phyloP scores from a whole-genome alignment of 1,284 basidiomycete genomes.

The Trichosporon coremiiforme region DNA sequence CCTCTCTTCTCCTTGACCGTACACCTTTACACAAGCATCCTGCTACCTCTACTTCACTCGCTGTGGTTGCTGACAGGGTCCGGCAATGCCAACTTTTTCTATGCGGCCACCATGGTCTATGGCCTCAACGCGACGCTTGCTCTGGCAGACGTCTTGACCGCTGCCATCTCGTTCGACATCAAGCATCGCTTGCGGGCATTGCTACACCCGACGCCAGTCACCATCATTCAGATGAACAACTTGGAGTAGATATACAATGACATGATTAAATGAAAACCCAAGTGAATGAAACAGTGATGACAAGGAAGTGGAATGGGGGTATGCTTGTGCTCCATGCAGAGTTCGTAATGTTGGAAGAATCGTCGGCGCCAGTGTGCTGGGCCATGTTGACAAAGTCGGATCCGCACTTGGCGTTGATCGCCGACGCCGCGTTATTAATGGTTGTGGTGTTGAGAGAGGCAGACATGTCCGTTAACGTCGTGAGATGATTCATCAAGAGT shows the following conservation, averaged over 20 bases:
- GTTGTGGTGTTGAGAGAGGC: constrained; percentile 46
- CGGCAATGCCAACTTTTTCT: constrained; percentile 98
- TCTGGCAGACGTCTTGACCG: constrained; percentile 77
- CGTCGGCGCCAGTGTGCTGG: constrained; percentile 3
- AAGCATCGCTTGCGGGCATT: constrained; percentile 13
- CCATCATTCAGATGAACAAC: too few relatives aligned
- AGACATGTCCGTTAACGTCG: constrained; percentile 33
- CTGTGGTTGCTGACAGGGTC: constrained; percentile 90
- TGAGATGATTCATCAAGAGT: constrained; percentile 45
- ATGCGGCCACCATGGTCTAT: constrained; percentile 91
- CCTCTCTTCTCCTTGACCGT: constrained; percentile 82
- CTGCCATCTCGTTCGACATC: constrained; percentile 43
- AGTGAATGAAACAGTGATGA: constrained; percentile 6
- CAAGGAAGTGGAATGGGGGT: neutral
- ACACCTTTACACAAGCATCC: constrained; percentile 78
- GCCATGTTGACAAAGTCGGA: constrained; percentile 35
- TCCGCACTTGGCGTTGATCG: constrained; percentile 47
- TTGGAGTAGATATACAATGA: too few relatives aligned
- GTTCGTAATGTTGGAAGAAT: constrained; percentile 13
- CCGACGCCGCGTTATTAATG: constrained; percentile 37
- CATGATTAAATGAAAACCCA: too few relatives aligned
- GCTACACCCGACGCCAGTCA: neutral
- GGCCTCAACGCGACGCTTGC: constrained; percentile 83
- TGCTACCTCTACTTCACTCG: constrained; percentile 90
- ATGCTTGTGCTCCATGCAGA: constrained; percentile 12